Conservation (phyloP, 768 basidiomycete species). For the Rhodotorula kratochvilovae region DNA sequence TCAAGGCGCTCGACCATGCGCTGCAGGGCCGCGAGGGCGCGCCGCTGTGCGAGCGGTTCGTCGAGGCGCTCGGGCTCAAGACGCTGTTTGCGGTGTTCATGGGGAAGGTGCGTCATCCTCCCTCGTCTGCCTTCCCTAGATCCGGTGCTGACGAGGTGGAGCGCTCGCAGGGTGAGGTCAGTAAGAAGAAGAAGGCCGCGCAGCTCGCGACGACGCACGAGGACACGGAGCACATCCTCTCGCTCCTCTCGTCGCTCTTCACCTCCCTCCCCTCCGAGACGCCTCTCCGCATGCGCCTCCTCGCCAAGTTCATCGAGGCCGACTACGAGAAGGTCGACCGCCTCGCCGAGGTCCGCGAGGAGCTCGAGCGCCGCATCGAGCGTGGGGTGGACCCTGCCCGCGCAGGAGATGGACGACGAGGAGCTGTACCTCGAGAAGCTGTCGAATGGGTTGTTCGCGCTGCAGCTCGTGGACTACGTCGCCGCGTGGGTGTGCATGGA, state of each 20-base stretch:
- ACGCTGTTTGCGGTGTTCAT: conserved; percentile 85
- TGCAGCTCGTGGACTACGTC: conserved; percentile 90
- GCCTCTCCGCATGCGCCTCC: conserved; percentile 67
- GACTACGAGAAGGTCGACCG: conserved; percentile 94
- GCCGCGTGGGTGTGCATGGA: conserved; percentile 95
- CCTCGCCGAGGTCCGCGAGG: conserved; percentile 77
- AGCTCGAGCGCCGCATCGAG: conserved; percentile 56
- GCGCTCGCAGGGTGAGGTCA: conserved; percentile 44
- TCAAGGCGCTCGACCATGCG: conserved; percentile 87
- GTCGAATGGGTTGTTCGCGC: conserved; percentile 77
- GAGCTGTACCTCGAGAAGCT: conserved; percentile 78
- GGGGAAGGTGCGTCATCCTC: conserved; percentile 68
- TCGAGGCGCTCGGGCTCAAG: conserved; percentile 82
- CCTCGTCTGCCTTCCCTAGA: neutral
- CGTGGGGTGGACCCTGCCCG: conserved; percentile 60
- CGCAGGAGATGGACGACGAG: conserved; percentile 60
- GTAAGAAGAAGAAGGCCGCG: conserved; percentile 62
- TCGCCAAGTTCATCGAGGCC: conserved; percentile 88
- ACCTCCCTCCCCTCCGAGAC: conserved; percentile 84
- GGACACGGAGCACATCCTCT: conserved; percentile 79
- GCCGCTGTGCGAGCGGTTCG: conserved; percentile 71
- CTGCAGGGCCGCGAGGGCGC: conserved; percentile 60
- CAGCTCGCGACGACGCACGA: conserved; percentile 53
- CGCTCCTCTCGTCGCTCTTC: conserved; percentile 79
- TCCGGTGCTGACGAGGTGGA: neutral